Base-by-base conservation (phyloP, 2,329 filamentous ascomycete genomes). In the Ceratocystis destructans region DNA sequence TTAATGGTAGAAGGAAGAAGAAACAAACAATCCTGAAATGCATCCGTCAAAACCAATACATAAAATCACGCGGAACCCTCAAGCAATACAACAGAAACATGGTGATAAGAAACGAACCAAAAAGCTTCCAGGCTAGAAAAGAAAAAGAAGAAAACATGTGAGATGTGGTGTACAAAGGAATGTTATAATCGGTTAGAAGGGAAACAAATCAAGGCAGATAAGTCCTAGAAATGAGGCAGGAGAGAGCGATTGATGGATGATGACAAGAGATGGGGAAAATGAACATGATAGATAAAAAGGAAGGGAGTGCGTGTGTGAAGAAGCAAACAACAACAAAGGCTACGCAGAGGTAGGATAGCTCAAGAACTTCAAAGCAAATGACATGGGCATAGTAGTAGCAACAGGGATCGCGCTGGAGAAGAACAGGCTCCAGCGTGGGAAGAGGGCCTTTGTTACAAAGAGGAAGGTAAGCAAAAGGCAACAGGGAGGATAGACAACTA, bases 301-400 rank as follows among this genome's bases (percentile, higher is more conserved):
- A 64, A 20, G 31, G 28, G 45, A 50, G 25, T 4, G 31, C 2
- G 41, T 17, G 7, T n/a, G n/a, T 64, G 5, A 46, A 64, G 25
- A 33, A 41, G 12, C 37, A 41, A 41, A 15, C 5, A 41, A 41
- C 37, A 12, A 41, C 37, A 15, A 41, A 41, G 10, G 37, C 37
- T 41, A 41, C 37, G 37, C 37, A 41, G 37, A 41, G 37, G 37
- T 41, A 41, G 37, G 33, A 10, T 10, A 41, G 12, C 10, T n/a
- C 37, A 20, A 41, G 33, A 41, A 64, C 31, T 41, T 25, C n/a
- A 64, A 64, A 55, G 25, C 31, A 15, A 64, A 64, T 53, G 20
- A 15, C 44, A 64, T 31, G 45, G 1, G 17, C 17, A 20, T 57
- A 64, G 48, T 6, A 31, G 31, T 57, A 64, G 48, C 7, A 31